Conservation (phyloP, 2,329 filamentous ascomycete genomes). For the Dactylellina parvicollis region DNA sequence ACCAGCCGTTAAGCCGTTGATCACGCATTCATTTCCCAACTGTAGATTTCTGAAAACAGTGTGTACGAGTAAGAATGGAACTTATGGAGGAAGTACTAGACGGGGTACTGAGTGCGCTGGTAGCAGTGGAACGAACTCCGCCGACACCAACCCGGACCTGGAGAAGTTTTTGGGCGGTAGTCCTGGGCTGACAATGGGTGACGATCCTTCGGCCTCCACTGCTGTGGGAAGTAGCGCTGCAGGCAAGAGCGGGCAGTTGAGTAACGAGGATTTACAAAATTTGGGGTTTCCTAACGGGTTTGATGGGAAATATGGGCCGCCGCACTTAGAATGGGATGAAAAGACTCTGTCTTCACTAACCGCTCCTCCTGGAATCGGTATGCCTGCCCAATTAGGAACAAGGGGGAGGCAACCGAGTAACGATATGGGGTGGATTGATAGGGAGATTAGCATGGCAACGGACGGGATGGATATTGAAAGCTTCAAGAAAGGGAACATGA, state of each 20-base stretch:
- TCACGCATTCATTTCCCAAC: slow-evolving; percentile 23
- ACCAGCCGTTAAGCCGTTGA: slow-evolving; percentile 43
- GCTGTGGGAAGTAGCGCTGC: background rate
- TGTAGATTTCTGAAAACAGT: slow-evolving; percentile 11
- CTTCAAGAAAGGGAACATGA: slow-evolving; percentile 43
- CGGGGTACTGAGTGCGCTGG: background rate
- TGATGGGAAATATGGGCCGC: slow-evolving; percentile 31
- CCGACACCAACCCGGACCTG: background rate
- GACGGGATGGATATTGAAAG: slow-evolving; percentile 32
- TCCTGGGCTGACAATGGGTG: background rate
- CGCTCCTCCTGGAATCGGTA: background rate
- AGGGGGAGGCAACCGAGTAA: background rate
- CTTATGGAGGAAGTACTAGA: background rate
- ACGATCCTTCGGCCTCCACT: slow-evolving; percentile 10
- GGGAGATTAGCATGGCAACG: slow-evolving; percentile 28
- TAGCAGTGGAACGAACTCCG: background rate
- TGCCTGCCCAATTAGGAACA: background rate
- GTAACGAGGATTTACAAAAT: slow-evolving; percentile 31
- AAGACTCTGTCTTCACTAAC: background rate
- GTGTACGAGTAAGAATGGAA: background rate
- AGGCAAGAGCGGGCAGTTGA: slow-evolving; percentile 18
- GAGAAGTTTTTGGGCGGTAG: slow-evolving; percentile 7
- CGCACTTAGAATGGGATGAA: slow-evolving; percentile 26
- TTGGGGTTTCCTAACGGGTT: slow-evolving; percentile 42
- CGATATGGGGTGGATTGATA: slow-evolving; percentile 35